Conservation (phyloP, 768 basidiomycete genomes). For the Psilocybe subaeruginosa region DNA sequence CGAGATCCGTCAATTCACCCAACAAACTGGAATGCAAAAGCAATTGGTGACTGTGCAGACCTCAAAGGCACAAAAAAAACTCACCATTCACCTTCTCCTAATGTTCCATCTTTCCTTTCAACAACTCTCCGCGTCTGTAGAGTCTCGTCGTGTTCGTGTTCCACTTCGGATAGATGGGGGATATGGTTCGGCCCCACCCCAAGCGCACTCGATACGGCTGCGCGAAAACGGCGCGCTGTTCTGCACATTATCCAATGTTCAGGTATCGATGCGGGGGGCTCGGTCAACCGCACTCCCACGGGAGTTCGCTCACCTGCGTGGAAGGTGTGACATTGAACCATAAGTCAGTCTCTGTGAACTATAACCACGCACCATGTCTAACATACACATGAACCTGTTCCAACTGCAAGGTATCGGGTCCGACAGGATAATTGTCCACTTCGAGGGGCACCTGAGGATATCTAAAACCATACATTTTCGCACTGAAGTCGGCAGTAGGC, state of each 20-base stretch:
- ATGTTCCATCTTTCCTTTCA: constrained; percentile 58
- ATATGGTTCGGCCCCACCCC: not conserved
- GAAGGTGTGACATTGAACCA: not conserved
- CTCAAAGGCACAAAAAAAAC: constrained; percentile 18
- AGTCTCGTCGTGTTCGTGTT: constrained; percentile 24
- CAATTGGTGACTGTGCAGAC: not conserved
- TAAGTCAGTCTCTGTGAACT: not conserved
- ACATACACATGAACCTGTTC: constrained; percentile 79
- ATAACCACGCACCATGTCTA: constrained; percentile 61
- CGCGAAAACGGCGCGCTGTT: constrained; percentile 51
- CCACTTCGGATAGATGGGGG: not conserved
- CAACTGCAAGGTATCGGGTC: constrained; percentile 56
- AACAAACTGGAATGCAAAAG: constrained; percentile 48
- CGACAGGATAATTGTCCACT: constrained; percentile 59
- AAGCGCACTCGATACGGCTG: constrained; percentile 39
- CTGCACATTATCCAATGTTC: constrained; percentile 72
- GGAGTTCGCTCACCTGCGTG: constrained; percentile 74
- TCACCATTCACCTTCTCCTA: constrained; percentile 66
- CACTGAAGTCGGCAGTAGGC: not conserved
- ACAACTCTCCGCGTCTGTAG: constrained; percentile 49
- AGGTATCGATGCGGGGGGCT: constrained; percentile 66
- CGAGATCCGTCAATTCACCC: constrained; percentile 74
- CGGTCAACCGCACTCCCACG: constrained; percentile 66
- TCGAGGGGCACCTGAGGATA: constrained; percentile 55
- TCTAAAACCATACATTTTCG: constrained; percentile 23